Evolutionary conservation across 495 filamentous ascomycete genomes (phyloP), one percentile per base, ranked within the genome.

Genomic region (Aeminium ludgeri): DNA sequence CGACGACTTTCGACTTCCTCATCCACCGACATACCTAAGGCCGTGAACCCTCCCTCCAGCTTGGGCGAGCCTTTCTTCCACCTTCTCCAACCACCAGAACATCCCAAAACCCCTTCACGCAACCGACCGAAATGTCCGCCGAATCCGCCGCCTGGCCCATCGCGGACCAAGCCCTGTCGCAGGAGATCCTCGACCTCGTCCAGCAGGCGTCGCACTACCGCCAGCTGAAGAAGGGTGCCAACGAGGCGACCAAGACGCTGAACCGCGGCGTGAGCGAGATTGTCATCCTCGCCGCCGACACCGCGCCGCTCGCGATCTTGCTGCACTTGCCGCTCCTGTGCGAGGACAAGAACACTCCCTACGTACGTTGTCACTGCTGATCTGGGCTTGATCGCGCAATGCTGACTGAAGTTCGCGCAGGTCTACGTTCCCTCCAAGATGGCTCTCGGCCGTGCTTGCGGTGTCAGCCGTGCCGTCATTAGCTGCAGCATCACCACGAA

Each of bases 231-330:
- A 89, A 89, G 68, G 83, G 83, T 38, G 74, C 76, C 37, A 74
- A 76, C 59, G 72, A 70, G 40, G 50, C 80, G 18, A 91, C 85
- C 50, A 89, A 91, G 67, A 83, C 85, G 27, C 68, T 91, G 30
- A 89, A 87, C 63, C 74, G 84, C 19, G 89, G 89, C 60, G 82
- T 82, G 48, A 70, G 75, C 51, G 89, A 96, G 60, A 68, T 97
- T 40, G 72, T 93, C 51, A 70, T 94, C 45, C 72, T 94, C 31
- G 86, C 87, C 33, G 86, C 84, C 34, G 87, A 95, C 55, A 83
- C 82, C 36, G 64, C 71, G 28, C 85, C 85, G 18, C 66, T 93
- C n/a, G 78, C 80, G 36, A 93, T 96, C 47, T 70, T 96, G 36
- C 73, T 97, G 17, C 89, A 95, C 63, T 67, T 97, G 6, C 89